phyloP scores from a whole-genome alignment of 768 basidiomycete genomes.

The Phaeotremella skinneri region DNA sequence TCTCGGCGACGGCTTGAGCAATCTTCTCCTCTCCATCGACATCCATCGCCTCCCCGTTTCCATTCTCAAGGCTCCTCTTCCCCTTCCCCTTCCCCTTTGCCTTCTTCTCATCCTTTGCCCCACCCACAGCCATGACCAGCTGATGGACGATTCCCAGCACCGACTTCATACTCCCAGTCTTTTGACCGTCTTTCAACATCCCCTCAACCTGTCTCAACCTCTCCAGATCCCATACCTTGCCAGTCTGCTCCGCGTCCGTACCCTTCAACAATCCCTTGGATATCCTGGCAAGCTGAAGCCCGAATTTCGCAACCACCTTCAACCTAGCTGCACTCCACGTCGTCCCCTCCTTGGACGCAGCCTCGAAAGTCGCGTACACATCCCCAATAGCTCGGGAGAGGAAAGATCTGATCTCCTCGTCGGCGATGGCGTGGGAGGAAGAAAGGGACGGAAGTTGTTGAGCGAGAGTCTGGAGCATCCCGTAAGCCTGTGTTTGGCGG shows the following conservation, averaged over 20 bases:
- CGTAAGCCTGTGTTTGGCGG: conserved; percentile 70
- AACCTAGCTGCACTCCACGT: conserved; percentile 63
- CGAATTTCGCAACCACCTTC: conserved; percentile 77
- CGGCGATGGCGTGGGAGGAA: conserved; percentile 48
- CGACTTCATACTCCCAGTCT: conserved; percentile 64
- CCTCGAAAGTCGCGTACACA: conserved; percentile 57
- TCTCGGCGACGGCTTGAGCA: conserved; percentile 6
- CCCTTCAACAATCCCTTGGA: conserved; percentile 58
- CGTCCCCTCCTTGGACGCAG: conserved; percentile 55
- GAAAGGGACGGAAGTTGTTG: conserved; percentile 56
- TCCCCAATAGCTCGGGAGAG: conserved; percentile 58
- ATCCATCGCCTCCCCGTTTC: neutral
- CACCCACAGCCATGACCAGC: conserved; percentile 53
- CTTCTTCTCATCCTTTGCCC: conserved; percentile 19
- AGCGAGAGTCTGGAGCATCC: conserved; percentile 66
- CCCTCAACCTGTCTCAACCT: conserved; percentile 60
- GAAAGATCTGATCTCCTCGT: conserved; percentile 57
- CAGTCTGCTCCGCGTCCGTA: conserved; percentile 44
- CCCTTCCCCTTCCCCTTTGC: conserved; percentile 30
- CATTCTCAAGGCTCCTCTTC: conserved; percentile 5
- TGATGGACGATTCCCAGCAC: conserved; percentile 67
- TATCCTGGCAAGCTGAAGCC: conserved; percentile 64
- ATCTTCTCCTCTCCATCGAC: conserved; percentile 1
- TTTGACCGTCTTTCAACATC: conserved; percentile 58
- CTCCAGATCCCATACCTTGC: conserved; percentile 61